Evolutionary conservation across 139 green algal genomes (phyloP).

Genomic region (Chlamydomonas sphaeroides): DNA sequence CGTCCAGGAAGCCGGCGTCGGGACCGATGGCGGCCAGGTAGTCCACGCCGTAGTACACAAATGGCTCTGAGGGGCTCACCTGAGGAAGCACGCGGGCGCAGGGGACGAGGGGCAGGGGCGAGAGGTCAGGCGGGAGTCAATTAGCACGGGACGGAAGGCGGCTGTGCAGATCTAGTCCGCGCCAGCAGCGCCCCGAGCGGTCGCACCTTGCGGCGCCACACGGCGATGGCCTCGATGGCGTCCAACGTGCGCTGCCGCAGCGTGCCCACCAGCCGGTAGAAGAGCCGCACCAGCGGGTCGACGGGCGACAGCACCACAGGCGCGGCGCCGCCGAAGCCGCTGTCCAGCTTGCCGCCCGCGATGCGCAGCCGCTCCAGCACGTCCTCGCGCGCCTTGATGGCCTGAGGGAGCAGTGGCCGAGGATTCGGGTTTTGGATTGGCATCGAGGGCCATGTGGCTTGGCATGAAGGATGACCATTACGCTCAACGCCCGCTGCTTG

Average conservation of each 20-base stretch:
- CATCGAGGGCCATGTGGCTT: too few relatives aligned
- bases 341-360: conserved; percentile 52
- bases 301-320: conserved; percentile 49
- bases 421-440: neutral
- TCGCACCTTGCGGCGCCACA: conserved; percentile 56
- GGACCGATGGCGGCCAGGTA: conserved; percentile 48
- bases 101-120: too few relatives aligned
- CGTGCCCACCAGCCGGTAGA: conserved; percentile 56
- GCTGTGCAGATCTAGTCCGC: too few relatives aligned
- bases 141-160: too few relatives aligned
- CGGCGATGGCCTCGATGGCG: conserved; percentile 52
- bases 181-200: too few relatives aligned
- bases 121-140: too few relatives aligned
- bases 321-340: conserved; percentile 29
- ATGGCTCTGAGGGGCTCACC: conserved; percentile 43
- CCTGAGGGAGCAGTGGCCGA: neutral
- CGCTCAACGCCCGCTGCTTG: too few relatives aligned
- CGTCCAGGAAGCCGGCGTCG: conserved; percentile 50
- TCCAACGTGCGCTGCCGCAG: conserved; percentile 59
- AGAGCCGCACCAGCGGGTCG: conserved; percentile 48
- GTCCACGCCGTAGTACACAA: conserved; percentile 56
- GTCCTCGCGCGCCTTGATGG: conserved; percentile 62
- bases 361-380: conserved; percentile 58
- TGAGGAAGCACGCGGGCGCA: too few relatives aligned
- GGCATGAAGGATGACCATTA: too few relatives aligned